Conservation (phyloP, 257 asterid species). For the Gardenia jasminoides region DNA sequence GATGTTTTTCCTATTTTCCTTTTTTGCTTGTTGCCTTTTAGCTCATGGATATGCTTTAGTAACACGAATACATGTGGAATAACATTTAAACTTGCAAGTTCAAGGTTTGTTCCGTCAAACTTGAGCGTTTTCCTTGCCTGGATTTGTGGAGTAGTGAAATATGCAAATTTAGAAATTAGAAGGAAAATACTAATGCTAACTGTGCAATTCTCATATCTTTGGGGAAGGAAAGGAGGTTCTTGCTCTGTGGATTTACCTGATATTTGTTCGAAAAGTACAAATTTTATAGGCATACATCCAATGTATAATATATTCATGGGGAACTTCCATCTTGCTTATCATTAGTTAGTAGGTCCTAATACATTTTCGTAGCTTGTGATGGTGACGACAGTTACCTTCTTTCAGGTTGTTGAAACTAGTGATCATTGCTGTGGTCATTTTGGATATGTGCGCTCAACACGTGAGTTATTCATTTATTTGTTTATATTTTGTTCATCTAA, state of each 20-base stretch:
- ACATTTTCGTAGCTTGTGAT: background rate
- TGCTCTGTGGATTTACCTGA: background rate
- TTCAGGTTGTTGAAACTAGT: slow-evolving; percentile 85
- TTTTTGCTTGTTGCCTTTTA: background rate
- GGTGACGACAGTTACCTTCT: background rate
- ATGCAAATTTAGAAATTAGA: background rate
- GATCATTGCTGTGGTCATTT: slow-evolving; percentile 67
- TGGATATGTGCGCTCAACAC: slow-evolving; percentile 49
- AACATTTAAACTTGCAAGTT: background rate
- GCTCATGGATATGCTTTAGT: background rate
- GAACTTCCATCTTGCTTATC: background rate
- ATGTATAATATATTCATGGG: background rate
- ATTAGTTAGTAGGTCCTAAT: background rate
- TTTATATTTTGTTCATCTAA: background rate
- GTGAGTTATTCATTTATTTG: slow-evolving; percentile 37
- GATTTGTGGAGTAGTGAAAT: background rate
- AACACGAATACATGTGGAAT: background rate
- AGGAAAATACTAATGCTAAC: background rate
- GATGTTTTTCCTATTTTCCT: background rate
- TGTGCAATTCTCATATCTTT: background rate
- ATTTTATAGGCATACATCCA: background rate
- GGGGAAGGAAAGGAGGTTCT: background rate
- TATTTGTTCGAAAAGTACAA: background rate
- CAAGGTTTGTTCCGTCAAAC: background rate
- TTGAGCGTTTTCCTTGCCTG: background rate